Base-by-base conservation (phyloP, 495 filamentous ascomycete species). In the Barbatosphaeria neglecta region DNA sequence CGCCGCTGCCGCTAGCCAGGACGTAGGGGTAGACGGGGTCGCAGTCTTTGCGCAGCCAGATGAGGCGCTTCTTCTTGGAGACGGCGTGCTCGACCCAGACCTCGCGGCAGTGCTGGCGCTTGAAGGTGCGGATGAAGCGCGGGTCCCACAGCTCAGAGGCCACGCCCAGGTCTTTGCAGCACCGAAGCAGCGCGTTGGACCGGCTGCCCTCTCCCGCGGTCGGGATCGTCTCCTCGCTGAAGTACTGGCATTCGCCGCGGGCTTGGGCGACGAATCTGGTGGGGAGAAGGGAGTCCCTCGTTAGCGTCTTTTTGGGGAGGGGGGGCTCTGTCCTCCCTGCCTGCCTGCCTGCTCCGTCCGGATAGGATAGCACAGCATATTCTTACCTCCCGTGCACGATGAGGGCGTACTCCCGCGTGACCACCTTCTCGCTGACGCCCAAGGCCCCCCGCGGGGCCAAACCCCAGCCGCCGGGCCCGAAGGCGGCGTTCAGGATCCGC, bases 71-170 rank as follows among this genome's bases (percentile, higher is more conserved):
- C 76, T 84, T 89, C 76, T 94, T 94, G 41, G 73, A 90, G 7
- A 76, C 67, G 43, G 82, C 72, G 48, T 73, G 68, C 57, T 70
- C 58, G 38, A 67, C 66, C 76, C 96, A 90, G 61, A 82, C 74
- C 70, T 95, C 87, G 46, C 83, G 77, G 44, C 71, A 71, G 46
- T 76, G 57, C 49, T 61, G 54, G 56, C 73, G 72, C 48, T 79
- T 82, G 62, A 85, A 73, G 55, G 81, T 64, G 54, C 82, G 76
- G 48, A 97, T 92, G 70, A 81, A 98, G 39, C 88, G 73, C 41
- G 92, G 92, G 68, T 98, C 92, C 92, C 92, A 98, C 35, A 98
- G 70, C 64, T 98, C 92, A 53, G 82, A 88, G 3, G 89, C 93
- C 46, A 98, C 83, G 11, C 92, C 92, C 19, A 98, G 74, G 64